phyloP scores from a whole-genome alignment of 768 basidiomycete species.

The Rhodocollybia butyracea region DNA sequence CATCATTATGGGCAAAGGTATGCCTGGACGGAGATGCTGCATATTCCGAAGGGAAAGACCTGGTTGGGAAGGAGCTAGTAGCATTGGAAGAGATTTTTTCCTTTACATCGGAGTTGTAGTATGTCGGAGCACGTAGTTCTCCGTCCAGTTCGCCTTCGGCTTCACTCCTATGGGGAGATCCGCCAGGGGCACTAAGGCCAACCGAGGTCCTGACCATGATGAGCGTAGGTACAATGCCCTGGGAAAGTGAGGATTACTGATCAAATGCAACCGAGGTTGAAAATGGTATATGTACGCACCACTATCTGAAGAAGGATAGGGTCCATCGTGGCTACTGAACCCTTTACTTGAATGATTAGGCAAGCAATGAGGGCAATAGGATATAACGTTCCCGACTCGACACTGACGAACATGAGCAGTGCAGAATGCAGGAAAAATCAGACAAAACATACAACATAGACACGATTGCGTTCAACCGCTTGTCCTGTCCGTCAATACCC shows the following conservation, averaged over 20 bases:
- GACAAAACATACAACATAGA: background rate
- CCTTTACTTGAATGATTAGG: conserved; percentile 1
- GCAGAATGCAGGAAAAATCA: background rate
- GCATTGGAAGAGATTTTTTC: background rate
- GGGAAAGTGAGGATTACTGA: background rate
- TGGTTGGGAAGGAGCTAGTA: background rate
- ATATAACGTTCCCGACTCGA: conserved; percentile 3
- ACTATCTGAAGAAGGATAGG: conserved; percentile 1
- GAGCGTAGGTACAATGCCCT: background rate
- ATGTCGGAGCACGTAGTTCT: background rate
- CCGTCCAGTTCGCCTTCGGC: background rate
- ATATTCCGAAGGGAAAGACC: too few relatives aligned
- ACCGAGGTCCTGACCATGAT: conserved; percentile 1
- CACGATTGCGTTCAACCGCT: background rate
- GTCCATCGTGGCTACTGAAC: conserved; percentile 1
- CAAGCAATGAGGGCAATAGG: conserved; percentile 4
- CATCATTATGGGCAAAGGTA: too few relatives aligned
- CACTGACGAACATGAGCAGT: background rate
- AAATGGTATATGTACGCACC: background rate
- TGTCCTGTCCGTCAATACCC: background rate
- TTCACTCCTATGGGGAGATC: background rate
- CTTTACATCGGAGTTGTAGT: background rate
- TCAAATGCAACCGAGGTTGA: background rate
- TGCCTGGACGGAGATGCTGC: too few relatives aligned
- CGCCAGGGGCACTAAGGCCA: background rate